These are phyloP conservation scores for Excoecaria cochinchinensis DNA, from an alignment of 345 rosid genomes.

Conservation along the genomic window DNA sequence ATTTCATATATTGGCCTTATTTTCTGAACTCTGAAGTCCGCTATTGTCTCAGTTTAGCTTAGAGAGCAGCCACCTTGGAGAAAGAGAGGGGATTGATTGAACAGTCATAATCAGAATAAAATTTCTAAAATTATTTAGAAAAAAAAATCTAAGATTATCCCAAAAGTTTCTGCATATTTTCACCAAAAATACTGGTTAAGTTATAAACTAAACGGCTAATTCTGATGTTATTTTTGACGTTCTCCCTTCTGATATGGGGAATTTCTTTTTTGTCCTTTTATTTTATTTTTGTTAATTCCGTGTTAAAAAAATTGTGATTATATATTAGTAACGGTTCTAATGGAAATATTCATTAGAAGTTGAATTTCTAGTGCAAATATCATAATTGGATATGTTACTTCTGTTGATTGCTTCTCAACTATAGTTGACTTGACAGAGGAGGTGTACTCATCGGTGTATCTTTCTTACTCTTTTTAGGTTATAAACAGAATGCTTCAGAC, in stretches of 20 bases:
- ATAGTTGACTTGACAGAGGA: background rate
- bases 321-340: background rate
- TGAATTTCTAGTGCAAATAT: background rate
- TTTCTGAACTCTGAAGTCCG: background rate
- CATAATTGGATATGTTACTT: background rate
- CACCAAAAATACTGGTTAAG: too few species aligned
- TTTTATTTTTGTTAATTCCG: too few species aligned
- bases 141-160: too few species aligned
- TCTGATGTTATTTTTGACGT: too few species aligned
- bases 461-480: constrained; percentile 50
- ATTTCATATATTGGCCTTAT: background rate
- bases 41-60: background rate
- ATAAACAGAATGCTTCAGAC: constrained; percentile 64
- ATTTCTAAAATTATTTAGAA: too few species aligned
- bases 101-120: too few species aligned
- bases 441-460: background rate
- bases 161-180: too few species aligned
- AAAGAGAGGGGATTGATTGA: too few species aligned
- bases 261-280: too few species aligned
- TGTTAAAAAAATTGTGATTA: background rate
- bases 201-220: too few species aligned
- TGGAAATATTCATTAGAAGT: background rate
- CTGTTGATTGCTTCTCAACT: background rate
- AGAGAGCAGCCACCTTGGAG: background rate
- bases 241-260: too few species aligned